phyloP scores from a whole-genome alignment of 2,329 filamentous ascomycete genomes.

The Macrophomina phaseolina region DNA sequence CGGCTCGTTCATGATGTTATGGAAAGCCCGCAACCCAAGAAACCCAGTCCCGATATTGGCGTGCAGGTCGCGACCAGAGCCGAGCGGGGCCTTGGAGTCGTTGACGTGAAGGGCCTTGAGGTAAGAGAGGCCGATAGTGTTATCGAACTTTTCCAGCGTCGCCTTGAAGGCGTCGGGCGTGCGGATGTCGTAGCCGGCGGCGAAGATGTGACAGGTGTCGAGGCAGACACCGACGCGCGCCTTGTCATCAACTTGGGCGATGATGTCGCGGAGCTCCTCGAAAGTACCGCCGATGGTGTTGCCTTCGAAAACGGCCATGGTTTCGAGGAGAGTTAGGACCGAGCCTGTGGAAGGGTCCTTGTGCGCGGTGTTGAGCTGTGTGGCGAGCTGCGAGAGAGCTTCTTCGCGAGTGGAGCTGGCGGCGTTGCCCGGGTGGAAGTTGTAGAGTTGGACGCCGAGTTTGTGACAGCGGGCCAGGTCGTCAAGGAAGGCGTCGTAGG shows the following conservation, averaged over 20 bases:
- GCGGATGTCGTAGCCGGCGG: constrained; percentile 88
- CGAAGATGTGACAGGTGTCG: constrained; percentile 96
- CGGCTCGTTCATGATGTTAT: constrained; percentile 84
- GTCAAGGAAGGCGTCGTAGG: constrained; percentile 84
- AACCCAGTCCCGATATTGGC: constrained; percentile 97
- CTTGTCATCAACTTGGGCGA: constrained; percentile 80
- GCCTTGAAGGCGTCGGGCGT: constrained; percentile 73
- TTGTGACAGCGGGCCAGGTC: constrained; percentile 84
- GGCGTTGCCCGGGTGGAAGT: constrained; percentile 92
- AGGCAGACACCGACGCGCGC: constrained; percentile 88
- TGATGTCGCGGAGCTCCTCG: constrained; percentile 85
- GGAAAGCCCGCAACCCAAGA: constrained; percentile 86
- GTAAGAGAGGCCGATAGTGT: constrained; percentile 76
- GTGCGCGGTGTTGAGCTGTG: constrained; percentile 82
- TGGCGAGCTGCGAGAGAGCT: constrained; percentile 79
- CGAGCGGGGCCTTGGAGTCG: constrained; percentile 89
- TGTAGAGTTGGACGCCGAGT: constrained; percentile 90
- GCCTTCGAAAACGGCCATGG: constrained; percentile 84
- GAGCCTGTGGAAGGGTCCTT: constrained; percentile 66
- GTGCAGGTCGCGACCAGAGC: constrained; percentile 84
- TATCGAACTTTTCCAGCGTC: constrained; percentile 78
- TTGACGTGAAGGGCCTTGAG: constrained; percentile 90
- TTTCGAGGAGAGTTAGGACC: constrained; percentile 88
- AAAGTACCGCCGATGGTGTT: constrained; percentile 87
- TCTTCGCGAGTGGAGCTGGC: constrained; percentile 68